Conservation (phyloP, 176 grass and related monocot species). For the Oryza brachyantha region DNA sequence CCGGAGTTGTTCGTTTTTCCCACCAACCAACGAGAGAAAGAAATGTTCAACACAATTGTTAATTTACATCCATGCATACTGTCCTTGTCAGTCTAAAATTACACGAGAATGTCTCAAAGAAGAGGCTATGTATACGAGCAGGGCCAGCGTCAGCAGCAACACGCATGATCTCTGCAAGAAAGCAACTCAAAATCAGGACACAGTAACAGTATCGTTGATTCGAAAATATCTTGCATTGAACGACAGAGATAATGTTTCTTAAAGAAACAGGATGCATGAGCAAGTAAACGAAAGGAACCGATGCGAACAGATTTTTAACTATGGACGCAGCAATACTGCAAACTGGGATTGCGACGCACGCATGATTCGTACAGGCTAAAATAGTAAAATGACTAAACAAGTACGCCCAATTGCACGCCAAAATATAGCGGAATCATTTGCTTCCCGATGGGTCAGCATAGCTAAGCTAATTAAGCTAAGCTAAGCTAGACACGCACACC, state of each 20-base stretch:
- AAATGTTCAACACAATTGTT: neutral
- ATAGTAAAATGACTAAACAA: neutral
- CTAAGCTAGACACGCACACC: neutral
- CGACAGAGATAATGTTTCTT: neutral
- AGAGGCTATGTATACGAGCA: neutral
- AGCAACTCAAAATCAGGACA: slow-evolving; percentile 20
- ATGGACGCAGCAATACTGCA: neutral
- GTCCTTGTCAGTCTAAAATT: slow-evolving; percentile 38
- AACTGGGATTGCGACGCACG: slow-evolving; percentile 1
- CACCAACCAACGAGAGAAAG: slow-evolving; percentile 2
- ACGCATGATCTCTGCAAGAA: slow-evolving; percentile 14
- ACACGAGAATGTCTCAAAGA: slow-evolving; percentile 27
- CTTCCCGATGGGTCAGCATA: neutral
- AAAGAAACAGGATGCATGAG: neutral
- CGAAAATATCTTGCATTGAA: neutral
- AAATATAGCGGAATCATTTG: neutral
- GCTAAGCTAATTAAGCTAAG: too few relatives aligned
- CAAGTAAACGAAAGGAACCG: neutral
- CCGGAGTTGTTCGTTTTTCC: slow-evolving; percentile 10
- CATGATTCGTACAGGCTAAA: neutral
- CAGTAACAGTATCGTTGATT: neutral
- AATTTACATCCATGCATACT: neutral
- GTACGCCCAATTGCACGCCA: neutral
- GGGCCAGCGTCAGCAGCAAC: neutral
- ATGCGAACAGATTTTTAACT: neutral